Conservation (phyloP, 768 basidiomycete genomes). For the Hericium erinaceus region DNA sequence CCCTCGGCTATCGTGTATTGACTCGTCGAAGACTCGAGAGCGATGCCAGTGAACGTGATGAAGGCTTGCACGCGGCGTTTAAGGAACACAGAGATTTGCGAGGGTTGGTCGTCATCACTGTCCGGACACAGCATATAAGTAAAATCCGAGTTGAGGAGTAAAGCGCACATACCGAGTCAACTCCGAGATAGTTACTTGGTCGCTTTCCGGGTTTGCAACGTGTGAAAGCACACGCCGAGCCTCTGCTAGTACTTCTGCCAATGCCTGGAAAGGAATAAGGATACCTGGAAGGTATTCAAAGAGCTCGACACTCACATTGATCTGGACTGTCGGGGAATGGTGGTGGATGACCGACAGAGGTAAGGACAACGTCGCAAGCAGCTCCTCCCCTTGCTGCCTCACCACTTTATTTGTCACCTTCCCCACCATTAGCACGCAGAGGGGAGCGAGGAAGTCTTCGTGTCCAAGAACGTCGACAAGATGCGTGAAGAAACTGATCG, state of each 20-base stretch:
- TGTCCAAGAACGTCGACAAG: constrained; percentile 76
- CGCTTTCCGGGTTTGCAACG: constrained; percentile 29
- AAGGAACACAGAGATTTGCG: constrained; percentile 31
- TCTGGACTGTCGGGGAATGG: constrained; percentile 35
- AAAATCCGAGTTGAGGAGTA: background rate
- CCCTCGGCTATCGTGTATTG: constrained; percentile 13
- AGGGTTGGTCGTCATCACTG: constrained; percentile 54
- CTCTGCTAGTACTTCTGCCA: constrained; percentile 61
- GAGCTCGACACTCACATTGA: constrained; percentile 33
- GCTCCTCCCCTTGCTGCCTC: constrained; percentile 53
- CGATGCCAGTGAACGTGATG: constrained; percentile 50
- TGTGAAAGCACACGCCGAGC: constrained; percentile 45
- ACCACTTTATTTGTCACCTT: constrained; percentile 62
- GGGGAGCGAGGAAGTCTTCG: constrained; percentile 69
- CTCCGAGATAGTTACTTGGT: constrained; percentile 44
- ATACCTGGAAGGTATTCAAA: background rate
- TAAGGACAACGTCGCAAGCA: constrained; percentile 47
- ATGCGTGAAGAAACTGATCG: constrained; percentile 75
- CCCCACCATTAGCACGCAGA: constrained; percentile 80
- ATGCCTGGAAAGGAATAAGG: constrained; percentile 31
- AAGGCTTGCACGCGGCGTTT: constrained; percentile 62
- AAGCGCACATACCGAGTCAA: constrained; percentile 38
- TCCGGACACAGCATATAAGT: background rate
- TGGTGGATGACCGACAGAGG: constrained; percentile 61
- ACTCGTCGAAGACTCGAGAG: constrained; percentile 29